Evolutionary conservation across 345 rosid species (phyloP).

Genomic region (Turritis glabra): DNA sequence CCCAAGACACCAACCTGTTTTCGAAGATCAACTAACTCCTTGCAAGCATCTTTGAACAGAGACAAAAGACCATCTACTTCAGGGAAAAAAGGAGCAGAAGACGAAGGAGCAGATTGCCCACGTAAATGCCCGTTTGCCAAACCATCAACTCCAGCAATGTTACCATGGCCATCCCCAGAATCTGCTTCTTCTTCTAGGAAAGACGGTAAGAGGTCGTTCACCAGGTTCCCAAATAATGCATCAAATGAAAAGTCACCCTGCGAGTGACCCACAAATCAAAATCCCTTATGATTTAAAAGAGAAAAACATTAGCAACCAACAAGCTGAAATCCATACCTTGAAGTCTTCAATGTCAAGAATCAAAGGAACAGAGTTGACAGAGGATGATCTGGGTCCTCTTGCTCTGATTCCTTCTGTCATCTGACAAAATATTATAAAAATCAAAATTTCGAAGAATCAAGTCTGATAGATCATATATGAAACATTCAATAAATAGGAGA

Average conservation of each 20-base stretch:
- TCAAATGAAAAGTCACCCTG: constrained; percentile 99
- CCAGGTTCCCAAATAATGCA: constrained; percentile 90
- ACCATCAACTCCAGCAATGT: constrained; percentile 46
- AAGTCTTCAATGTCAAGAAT: constrained; percentile 91
- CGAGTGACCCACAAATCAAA: constrained; percentile 9
- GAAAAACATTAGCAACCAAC: not conserved
- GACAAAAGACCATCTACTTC: constrained; percentile 89
- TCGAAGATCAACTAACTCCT: constrained; percentile 87
- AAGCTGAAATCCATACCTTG: constrained; percentile 58
- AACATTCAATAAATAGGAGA: not conserved
- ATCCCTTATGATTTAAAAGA: not conserved
- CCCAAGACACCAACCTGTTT: constrained; percentile 57
- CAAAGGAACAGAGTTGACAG: constrained; percentile 63
- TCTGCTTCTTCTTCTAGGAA: constrained; percentile 84
- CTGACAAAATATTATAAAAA: no score
- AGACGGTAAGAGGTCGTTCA: constrained; percentile 77
- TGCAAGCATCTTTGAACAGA: constrained; percentile 84
- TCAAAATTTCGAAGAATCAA: constrained; percentile 26
- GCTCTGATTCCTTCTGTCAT: constrained; percentile 66
- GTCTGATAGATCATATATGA: constrained; percentile 25
- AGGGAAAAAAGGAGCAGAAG: constrained; percentile 78
- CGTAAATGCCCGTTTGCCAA: constrained; percentile 70
- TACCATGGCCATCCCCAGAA: constrained; percentile 54
- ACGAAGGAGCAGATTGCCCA: constrained; percentile 55
- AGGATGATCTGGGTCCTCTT: constrained; percentile 56